phyloP scores from a whole-genome alignment of 192 early-diverging fungal species.

The Podila verticillata region DNA sequence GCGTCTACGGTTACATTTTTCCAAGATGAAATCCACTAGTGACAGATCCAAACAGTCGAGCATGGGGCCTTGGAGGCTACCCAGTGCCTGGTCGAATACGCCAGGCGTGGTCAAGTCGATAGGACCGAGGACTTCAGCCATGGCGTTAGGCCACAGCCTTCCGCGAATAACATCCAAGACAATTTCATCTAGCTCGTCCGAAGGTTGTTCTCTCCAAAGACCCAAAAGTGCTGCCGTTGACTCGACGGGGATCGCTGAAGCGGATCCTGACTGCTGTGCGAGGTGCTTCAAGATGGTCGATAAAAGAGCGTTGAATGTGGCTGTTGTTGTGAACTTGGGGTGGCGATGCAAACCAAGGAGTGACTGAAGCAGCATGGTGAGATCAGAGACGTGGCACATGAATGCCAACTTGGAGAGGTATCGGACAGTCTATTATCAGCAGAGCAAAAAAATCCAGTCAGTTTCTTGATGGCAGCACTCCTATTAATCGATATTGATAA shows the following conservation, averaged over 20 bases:
- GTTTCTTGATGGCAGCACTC: background rate
- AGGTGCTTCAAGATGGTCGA: conserved; percentile 31
- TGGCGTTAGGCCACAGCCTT: conserved; percentile 38
- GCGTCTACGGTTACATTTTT: conserved; percentile 17
- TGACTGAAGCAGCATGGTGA: conserved; percentile 29
- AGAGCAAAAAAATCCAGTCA: background rate
- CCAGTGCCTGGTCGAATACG: conserved; percentile 31
- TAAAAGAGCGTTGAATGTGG: conserved; percentile 32
- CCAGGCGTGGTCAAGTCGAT: conserved; percentile 20
- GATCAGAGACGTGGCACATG: conserved; percentile 29
- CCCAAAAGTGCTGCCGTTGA: conserved; percentile 31
- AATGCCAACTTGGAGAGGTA: conserved; percentile 29
- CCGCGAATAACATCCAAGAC: conserved; percentile 30
- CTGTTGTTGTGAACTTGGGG: conserved; percentile 21
- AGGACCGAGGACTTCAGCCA: conserved; percentile 9
- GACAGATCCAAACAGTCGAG: conserved; percentile 11
- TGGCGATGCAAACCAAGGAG: conserved; percentile 24
- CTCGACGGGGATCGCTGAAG: conserved; percentile 18
- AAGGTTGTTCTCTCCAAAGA: conserved; percentile 43
- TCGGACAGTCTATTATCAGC: conserved; percentile 20
- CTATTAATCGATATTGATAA: background rate
- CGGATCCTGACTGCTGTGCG: conserved; percentile 20
- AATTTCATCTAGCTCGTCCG: conserved; percentile 42
- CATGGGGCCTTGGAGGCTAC: conserved; percentile 13
- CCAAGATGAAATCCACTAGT: conserved; percentile 37